Evolutionary conservation across 139 green algal species (phyloP), one percentile per base, ranked within the genome.

Genomic region (Pleodorina starrii): DNA sequence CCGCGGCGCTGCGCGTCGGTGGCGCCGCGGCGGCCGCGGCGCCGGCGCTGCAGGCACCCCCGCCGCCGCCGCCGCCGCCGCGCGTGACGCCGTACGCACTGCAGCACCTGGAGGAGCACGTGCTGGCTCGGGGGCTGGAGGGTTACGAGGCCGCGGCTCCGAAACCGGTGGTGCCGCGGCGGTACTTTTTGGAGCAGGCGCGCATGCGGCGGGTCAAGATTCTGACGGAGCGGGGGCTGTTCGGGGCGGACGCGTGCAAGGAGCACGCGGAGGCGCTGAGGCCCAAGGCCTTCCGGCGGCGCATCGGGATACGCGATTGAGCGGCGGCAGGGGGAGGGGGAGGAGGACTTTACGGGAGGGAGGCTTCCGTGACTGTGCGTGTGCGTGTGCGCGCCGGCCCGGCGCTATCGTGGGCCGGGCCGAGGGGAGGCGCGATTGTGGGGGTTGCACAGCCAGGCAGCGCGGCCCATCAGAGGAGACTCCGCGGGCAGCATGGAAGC

Each of bases 281-380:
- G 63, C 81, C 81, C 6, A 87, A 87, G 63, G 43, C 43, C 2
- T 87, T 78, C 44, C 81, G 81, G 19, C 81, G 63, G 43, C 29
- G 81, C 0, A 48, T 66, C 42, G 81, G 81, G 32, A 87, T 87
- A 77, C 81, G 81, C 38, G 81, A 87, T 32, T 87, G 43, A 78
- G 5, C n/a, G n/a, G n/a, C n/a, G n/a, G n/a, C n/a, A n/a, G n/a
- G n/a, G n/a, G n/a, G n/a, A n/a, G n/a, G n/a, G n/a, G n/a, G n/a
- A n/a, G n/a, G n/a, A n/a, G n/a, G n/a, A n/a, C n/a, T n/a, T n/a
- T n/a, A n/a, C n/a, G n/a, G n/a, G n/a, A n/a, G n/a, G n/a, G n/a
- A n/a, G n/a, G n/a, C n/a, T n/a, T n/a, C n/a, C n/a, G n/a, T n/a
- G n/a, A n/a, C n/a, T n/a, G n/a, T n/a, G n/a, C n/a, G n/a, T n/a